phyloP scores from a whole-genome alignment of 2,329 filamentous ascomycete genomes.

The Rutstroemia sp. region DNA sequence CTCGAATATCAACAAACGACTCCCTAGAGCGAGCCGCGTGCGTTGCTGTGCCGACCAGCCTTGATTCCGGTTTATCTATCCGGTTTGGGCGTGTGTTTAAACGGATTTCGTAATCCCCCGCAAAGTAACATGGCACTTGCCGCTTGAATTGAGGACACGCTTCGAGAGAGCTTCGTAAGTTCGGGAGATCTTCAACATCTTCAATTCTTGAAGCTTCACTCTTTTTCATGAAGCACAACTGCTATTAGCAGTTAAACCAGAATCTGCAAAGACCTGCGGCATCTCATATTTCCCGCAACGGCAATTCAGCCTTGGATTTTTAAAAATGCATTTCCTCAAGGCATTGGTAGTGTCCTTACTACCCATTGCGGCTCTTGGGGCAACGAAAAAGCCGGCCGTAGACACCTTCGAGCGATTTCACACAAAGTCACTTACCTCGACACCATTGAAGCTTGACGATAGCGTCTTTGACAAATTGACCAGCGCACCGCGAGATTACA shows the following conservation, averaged over 20 bases:
- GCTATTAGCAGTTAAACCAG: neutral
- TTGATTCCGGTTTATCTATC: neutral
- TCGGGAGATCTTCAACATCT: neutral
- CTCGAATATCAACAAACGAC: slow-evolving; percentile 6
- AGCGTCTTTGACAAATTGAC: slow-evolving; percentile 69
- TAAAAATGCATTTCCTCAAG: slow-evolving; percentile 62
- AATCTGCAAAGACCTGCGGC: neutral
- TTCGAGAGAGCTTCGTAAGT: slow-evolving; percentile 8
- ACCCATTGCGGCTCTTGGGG: slow-evolving; percentile 50
- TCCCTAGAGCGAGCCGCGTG: neutral
- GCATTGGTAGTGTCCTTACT: slow-evolving; percentile 57
- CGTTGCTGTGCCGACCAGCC: slow-evolving; percentile 3
- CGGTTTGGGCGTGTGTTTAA: neutral
- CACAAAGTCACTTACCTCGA: slow-evolving; percentile 54
- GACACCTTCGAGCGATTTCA: slow-evolving; percentile 68
- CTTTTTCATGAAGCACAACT: neutral
- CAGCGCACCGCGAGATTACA: slow-evolving; percentile 72
- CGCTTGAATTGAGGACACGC: slow-evolving; percentile 11
- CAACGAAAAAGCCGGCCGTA: slow-evolving; percentile 50
- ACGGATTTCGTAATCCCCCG: neutral
- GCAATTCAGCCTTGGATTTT: slow-evolving; percentile 10
- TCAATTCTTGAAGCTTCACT: slow-evolving; percentile 2
- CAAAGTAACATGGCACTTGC: slow-evolving; percentile 6
- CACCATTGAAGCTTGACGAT: slow-evolving; percentile 74
- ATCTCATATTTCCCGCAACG: neutral